Evolutionary conservation across 2,329 filamentous ascomycete genomes (phyloP).

Genomic region (Chaetothyriales sp.): DNA sequence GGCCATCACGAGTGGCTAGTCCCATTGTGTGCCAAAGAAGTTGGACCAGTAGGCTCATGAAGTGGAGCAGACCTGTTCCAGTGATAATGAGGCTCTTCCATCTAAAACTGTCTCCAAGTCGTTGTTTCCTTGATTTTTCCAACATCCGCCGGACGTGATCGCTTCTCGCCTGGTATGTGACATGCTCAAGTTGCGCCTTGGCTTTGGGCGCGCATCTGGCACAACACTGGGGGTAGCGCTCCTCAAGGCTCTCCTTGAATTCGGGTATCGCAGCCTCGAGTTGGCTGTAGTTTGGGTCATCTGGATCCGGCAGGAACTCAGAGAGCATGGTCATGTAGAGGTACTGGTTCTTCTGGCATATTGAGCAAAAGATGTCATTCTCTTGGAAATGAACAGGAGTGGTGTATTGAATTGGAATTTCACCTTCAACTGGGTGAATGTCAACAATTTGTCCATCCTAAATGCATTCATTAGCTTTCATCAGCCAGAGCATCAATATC

Average conservation of each 20-base stretch:
- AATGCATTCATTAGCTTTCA: conserved; percentile 5
- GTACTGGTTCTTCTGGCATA: conserved; percentile 78
- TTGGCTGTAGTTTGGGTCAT: conserved; percentile 52
- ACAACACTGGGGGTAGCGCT: conserved; percentile 80
- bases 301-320: conserved; percentile 56
- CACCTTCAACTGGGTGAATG: conserved; percentile 48
- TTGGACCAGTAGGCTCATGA: conserved; percentile 29
- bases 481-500: no score
- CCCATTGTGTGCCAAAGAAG: conserved; percentile 24
- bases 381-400: conserved; percentile 20
- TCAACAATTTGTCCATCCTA: conserved; percentile 83
- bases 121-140: conserved; percentile 39
- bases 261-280: conserved; percentile 54
- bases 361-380: conserved; percentile 49
- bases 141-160: conserved; percentile 64
- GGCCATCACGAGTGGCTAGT: not conserved
- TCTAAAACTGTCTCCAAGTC: conserved; percentile 23
- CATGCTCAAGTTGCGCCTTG: conserved; percentile 50
- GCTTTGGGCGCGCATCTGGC: conserved; percentile 62
- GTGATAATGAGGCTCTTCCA: conserved; percentile 31
- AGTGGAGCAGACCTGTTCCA: conserved; percentile 29
- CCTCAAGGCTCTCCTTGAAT: conserved; percentile 59
- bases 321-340: conserved; percentile 61
- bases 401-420: conserved; percentile 7
- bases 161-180: conserved; percentile 70